Conservation (phyloP, 352 stramenopile genomes). For the Globisporangium lucens region DNA sequence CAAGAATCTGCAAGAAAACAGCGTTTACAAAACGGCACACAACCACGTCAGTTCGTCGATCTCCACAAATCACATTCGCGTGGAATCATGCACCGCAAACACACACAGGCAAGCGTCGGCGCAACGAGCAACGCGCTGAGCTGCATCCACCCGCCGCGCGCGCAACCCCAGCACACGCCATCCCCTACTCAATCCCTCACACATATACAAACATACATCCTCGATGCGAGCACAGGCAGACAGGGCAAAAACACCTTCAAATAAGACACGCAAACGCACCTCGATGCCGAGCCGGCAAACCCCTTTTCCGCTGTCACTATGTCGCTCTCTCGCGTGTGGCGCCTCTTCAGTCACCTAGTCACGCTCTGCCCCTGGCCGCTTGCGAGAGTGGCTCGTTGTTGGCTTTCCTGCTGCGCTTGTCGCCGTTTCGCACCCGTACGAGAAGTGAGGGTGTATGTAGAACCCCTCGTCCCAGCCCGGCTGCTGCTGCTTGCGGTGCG, state of each 20-base stretch:
- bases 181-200: neutral
- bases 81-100: neutral
- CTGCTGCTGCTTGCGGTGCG: neutral
- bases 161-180: conserved; percentile 8
- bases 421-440: conserved; percentile 18
- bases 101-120: neutral
- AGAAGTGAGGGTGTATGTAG: neutral
- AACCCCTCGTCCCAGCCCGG: conserved; percentile 7
- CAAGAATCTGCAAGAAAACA: neutral
- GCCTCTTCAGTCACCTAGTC: conserved; percentile 48
- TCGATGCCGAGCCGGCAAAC: conserved; percentile 7
- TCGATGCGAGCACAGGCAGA: neutral
- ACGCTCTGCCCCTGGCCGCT: conserved; percentile 32
- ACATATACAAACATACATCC: neutral
- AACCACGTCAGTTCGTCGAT: neutral
- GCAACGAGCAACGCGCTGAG: neutral
- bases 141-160: neutral
- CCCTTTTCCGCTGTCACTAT: conserved; percentile 24
- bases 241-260: neutral
- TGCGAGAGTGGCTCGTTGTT: neutral
- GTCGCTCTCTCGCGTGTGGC: conserved; percentile 17
- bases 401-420: conserved; percentile 3
- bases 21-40: conserved; percentile 2
- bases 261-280: conserved; percentile 15
- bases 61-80: neutral